Evolutionary conservation across 2,329 filamentous ascomycete species (phyloP).

Genomic region (Botrytis porri): DNA sequence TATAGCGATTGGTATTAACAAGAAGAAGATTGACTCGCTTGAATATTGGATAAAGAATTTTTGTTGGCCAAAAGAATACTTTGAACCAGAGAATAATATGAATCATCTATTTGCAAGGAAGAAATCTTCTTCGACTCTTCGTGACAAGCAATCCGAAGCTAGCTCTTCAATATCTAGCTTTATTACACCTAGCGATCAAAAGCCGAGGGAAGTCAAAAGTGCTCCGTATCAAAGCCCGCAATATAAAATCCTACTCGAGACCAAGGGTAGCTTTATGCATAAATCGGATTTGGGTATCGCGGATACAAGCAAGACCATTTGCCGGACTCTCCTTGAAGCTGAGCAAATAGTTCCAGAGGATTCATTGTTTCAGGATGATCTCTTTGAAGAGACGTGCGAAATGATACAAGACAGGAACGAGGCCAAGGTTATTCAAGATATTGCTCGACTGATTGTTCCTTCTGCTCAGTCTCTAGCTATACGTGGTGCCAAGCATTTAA

Average conservation of each 20-base stretch:
- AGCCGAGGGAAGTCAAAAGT: conserved; percentile 41
- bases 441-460: conserved; percentile 2
- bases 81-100: conserved; percentile 11
- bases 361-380: background rate
- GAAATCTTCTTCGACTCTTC: conserved; percentile 33
- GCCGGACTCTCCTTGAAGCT: background rate
- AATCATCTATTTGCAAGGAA: conserved; percentile 37
- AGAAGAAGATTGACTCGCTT: background rate
- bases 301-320: conserved; percentile 36
- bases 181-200: conserved; percentile 41
- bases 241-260: conserved; percentile 40
- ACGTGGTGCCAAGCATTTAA: conserved; percentile 29
- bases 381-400: background rate
- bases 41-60: conserved; percentile 6
- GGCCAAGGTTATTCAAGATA: background rate
- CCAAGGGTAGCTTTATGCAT: conserved; percentile 43
- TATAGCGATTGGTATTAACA: background rate
- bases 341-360: background rate
- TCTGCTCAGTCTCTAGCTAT: background rate
- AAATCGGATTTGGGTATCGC: conserved; percentile 38
- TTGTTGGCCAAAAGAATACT: conserved; percentile 8
- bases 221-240: conserved; percentile 38
- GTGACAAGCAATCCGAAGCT: conserved; percentile 33
- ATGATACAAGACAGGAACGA: background rate
- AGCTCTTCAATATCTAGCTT: conserved; percentile 25